Evolutionary conservation across 2,329 filamentous ascomycete species (phyloP).

Genomic region (Pseudogymnoascus sp.): DNA sequence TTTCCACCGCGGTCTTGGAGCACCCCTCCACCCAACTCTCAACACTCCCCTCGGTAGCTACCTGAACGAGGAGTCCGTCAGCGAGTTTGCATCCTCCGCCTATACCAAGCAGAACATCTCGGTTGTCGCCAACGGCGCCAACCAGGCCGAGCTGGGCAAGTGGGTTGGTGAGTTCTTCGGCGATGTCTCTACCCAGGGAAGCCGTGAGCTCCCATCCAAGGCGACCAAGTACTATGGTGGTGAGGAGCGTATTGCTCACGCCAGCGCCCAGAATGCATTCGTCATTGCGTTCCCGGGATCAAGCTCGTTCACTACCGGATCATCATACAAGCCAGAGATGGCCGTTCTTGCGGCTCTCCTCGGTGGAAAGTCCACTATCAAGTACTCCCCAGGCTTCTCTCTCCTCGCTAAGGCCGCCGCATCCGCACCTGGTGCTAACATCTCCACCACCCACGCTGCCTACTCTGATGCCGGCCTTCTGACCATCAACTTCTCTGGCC

Average conservation of each 20-base stretch:
- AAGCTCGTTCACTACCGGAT: constrained; percentile 58
- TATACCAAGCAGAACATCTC: constrained; percentile 89
- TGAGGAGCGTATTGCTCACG: constrained; percentile 79
- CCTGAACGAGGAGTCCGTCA: constrained; percentile 65
- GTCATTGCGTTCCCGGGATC: constrained; percentile 91
- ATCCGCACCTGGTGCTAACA: constrained; percentile 55
- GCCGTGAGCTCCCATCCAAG: constrained; percentile 48
- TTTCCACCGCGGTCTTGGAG: constrained; percentile 89
- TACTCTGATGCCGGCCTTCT: constrained; percentile 95
- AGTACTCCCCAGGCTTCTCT: constrained; percentile 92
- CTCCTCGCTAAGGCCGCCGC: constrained; percentile 73
- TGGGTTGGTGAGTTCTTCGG: constrained; percentile 94
- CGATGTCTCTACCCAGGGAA: constrained; percentile 46
- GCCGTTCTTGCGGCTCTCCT: constrained; percentile 82
- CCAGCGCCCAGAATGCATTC: constrained; percentile 63
- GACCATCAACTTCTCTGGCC: constrained; percentile 70
- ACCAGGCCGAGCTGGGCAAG: constrained; percentile 66
- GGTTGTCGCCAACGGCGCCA: constrained; percentile 81
- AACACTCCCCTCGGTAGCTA: constrained; percentile 70
- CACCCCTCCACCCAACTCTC: constrained; percentile 63
- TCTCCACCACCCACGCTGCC: constrained; percentile 67
- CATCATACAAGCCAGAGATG: constrained; percentile 80
- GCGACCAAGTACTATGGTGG: constrained; percentile 87
- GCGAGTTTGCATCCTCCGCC: constrained; percentile 66
- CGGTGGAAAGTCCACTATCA: constrained; percentile 83